phyloP scores from a whole-genome alignment of 83 land plant genomes.

The Diphasiastrum complanatum region DNA sequence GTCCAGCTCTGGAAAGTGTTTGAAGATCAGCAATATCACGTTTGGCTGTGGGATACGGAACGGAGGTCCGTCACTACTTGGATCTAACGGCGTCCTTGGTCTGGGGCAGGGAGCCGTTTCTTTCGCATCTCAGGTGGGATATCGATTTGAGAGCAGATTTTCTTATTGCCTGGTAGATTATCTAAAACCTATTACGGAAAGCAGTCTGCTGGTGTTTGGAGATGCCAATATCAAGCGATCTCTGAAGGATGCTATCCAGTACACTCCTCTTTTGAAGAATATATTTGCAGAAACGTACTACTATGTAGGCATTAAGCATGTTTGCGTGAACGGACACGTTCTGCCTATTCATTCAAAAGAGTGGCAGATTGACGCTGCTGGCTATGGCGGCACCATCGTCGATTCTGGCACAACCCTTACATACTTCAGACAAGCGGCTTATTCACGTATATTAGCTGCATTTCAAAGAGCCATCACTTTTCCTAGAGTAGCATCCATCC shows the following conservation, averaged over 20 bases:
- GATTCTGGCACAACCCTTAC: conserved; percentile 70
- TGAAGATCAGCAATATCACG: conserved; percentile 12
- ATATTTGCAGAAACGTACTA: conserved; percentile 45
- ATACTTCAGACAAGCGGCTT: conserved; percentile 40
- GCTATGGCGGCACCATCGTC: conserved; percentile 55
- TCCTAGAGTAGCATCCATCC: conserved; percentile 26
- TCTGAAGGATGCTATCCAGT: conserved; percentile 12
- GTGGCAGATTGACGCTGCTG: conserved; percentile 42
- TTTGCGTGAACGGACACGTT: conserved; percentile 25
- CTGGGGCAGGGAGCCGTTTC: conserved; percentile 57
- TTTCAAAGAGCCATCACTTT: conserved; percentile 22
- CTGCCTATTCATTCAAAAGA: conserved; percentile 29
- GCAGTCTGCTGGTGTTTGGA: conserved; percentile 41
- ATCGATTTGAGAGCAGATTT: conserved; percentile 38
- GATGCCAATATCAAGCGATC: conserved; percentile 1
- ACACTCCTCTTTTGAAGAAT: conserved; percentile 47
- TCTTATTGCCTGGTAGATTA: conserved; percentile 64
- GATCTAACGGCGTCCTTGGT: conserved; percentile 46
- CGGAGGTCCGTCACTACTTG: conserved; percentile 23
- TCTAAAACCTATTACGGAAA: conserved; percentile 39
- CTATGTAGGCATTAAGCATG: conserved; percentile 39
- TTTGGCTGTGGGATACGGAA: conserved; percentile 47
- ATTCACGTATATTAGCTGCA: conserved; percentile 27
- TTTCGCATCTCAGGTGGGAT: conserved; percentile 43
- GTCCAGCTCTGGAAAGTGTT: conserved; percentile 15